Percentiles rank a stretch among this genome's conserved stretches.
phyloP scores from a whole-genome alignment of 495 filamentous ascomycete species.

The Chlorociboria aeruginascens region DNA sequence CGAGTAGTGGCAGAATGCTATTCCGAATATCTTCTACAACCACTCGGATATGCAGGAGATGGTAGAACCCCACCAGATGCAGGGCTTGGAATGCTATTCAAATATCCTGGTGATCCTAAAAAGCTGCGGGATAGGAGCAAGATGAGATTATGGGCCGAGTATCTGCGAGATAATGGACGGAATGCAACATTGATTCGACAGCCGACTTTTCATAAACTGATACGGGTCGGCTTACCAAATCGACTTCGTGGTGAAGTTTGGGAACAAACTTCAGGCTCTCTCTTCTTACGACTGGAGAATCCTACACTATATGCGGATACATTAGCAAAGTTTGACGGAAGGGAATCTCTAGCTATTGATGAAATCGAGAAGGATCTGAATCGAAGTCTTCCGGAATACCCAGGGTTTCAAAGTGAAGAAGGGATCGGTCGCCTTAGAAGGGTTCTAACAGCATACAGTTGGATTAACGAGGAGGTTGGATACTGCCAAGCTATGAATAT shows the following conservation, averaged over 20 bases:
- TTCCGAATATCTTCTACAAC: slow-evolving; percentile 76
- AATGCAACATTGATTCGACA: slow-evolving; percentile 87
- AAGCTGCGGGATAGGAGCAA: slow-evolving; percentile 92
- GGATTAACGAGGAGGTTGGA: slow-evolving; percentile 87
- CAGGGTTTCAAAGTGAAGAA: slow-evolving; percentile 92
- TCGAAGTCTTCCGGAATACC: slow-evolving; percentile 89
- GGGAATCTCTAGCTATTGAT: slow-evolving; percentile 86
- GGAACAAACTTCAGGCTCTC: slow-evolving; percentile 85
- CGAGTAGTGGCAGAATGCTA: slow-evolving; percentile 73
- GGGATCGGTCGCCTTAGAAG: slow-evolving; percentile 82
- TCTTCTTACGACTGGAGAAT: slow-evolving; percentile 76
- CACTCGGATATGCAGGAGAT: slow-evolving; percentile 19
- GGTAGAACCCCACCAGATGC: slow-evolving; percentile 61
- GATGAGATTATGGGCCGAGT: slow-evolving; percentile 95
- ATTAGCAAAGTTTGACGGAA: slow-evolving; percentile 65
- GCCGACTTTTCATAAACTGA: slow-evolving; percentile 94
- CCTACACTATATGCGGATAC: slow-evolving; percentile 77
- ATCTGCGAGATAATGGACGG: slow-evolving; percentile 88
- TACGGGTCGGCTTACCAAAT: slow-evolving; percentile 90
- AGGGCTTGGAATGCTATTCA: slow-evolving; percentile 77
- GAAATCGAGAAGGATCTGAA: slow-evolving; percentile 99
- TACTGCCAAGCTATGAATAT: slow-evolving; percentile 99
- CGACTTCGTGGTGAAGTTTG: slow-evolving; percentile 87
- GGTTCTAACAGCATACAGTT: slow-evolving; percentile 92
- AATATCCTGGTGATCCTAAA: slow-evolving; percentile 90